Percentiles rank a stretch among this genome's conserved stretches.
Conservation (phyloP, 2,329 filamentous ascomycete species). For the Lasiodiplodia hormozganensis region DNA sequence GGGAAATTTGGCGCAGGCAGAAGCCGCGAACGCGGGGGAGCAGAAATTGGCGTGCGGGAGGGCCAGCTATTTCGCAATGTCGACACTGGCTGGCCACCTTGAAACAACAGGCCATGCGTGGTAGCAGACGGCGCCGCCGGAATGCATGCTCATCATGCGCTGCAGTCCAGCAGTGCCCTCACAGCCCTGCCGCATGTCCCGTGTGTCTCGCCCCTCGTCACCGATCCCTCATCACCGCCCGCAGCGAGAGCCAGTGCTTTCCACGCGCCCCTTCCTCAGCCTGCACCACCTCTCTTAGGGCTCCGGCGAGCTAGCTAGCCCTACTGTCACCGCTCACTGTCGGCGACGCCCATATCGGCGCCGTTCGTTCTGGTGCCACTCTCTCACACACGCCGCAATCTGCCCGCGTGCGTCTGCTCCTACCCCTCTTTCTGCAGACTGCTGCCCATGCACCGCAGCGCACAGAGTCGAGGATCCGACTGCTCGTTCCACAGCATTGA, state of each 20-base stretch:
- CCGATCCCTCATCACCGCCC: conserved; percentile 12
- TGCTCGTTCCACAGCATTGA: conserved; percentile 14
- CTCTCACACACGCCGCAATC: conserved; percentile 12
- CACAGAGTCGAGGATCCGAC: conserved; percentile 21
- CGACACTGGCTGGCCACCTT: conserved; percentile 13
- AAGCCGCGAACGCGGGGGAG: conserved; percentile 10
- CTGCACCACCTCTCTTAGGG: conserved; percentile 20
- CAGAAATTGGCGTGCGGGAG: conserved; percentile 3
- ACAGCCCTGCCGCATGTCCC: conserved; percentile 3
- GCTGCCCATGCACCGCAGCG: not conserved
- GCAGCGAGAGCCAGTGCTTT: conserved; percentile 7
- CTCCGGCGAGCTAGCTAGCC: conserved; percentile 8
- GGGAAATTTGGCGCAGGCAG: not conserved
- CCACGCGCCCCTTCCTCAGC: conserved; percentile 4
- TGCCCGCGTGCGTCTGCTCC: not conserved
- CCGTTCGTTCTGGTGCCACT: conserved; percentile 8
- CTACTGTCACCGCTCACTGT: conserved; percentile 11
- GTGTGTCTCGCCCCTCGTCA: conserved; percentile 19
- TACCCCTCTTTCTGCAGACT: conserved; percentile 16
- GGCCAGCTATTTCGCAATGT: conserved; percentile 9
- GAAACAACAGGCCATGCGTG: conserved; percentile 8
- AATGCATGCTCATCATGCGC: not conserved
- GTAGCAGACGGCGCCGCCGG: conserved; percentile 1
- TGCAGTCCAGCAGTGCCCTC: not conserved
- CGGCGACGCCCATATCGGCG: conserved; percentile 3